Evolutionary conservation across 1,284 basidiomycete species (phyloP), one percentile per base, ranked within the genome.

Genomic region (Austroboletus niveus): DNA sequence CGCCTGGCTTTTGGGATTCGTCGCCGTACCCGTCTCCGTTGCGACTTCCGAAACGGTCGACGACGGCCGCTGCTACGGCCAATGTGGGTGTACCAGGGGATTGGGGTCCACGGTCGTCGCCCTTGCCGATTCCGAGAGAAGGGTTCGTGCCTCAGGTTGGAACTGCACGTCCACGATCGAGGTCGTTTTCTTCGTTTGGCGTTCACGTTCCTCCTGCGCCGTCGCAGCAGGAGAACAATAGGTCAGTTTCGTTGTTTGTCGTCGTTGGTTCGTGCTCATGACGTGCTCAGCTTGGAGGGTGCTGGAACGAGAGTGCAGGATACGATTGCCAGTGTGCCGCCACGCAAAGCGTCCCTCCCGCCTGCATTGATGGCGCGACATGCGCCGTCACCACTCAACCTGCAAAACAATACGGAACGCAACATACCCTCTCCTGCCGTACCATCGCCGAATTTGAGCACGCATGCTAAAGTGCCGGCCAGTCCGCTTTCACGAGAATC

Each of bases 121-220:
- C 55, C 5, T 22, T 51, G 24, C 65, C 68, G 1, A 79, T 86
- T 24, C 81, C 78, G 1, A 66, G 85, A 31, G 71, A 81, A 3
- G 83, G 85, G 49, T 88, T 89, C 59, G 75, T 79, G 48, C 86
- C 87, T 0, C 75, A 77, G 53, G 73, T 72, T 5, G 72, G 74
- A 6, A 72, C 72, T 8, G 59, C 72, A 10, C 70, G 88, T 8
- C 87, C 86, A 2, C 72, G 87, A 20, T 89, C 87, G 20, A 71
- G 85, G 58, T 89, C 86, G 52, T 90, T 90, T 61, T 89, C 87
- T 22, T 82, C 79, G 2, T 84, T 88, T 62, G 78, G 81, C 8
- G 57, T 54, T 2, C 45, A 42, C 10, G 45, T 48, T 1, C 45
- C 48, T 47, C 22, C 15, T 8, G 27, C 45, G 15, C 2, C 11